Evolutionary conservation across 805 yeast species (phyloP).

Genomic region (Komagataella ulmi): DNA sequence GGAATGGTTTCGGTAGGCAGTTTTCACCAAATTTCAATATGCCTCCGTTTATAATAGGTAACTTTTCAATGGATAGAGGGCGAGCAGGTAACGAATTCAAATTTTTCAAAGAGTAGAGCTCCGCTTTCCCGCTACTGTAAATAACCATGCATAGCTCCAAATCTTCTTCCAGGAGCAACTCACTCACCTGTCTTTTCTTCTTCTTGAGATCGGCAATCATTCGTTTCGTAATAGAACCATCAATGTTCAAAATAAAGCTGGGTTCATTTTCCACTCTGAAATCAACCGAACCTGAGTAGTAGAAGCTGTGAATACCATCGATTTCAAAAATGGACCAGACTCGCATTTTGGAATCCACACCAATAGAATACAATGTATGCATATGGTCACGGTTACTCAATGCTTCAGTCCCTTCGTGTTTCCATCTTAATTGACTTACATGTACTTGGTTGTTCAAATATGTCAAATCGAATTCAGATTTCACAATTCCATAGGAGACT

Average conservation of each 20-base stretch:
- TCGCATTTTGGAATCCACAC: constrained; percentile 9
- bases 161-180: constrained; percentile 6
- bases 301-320: constrained; percentile 33
- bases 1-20: constrained; percentile 17
- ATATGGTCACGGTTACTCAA: neutral
- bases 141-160: constrained; percentile 28
- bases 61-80: constrained; percentile 20
- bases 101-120: constrained; percentile 34
- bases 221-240: neutral
- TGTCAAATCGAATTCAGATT: constrained; percentile 52
- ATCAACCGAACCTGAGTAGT: constrained; percentile 32
- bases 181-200: constrained; percentile 7
- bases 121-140: constrained; percentile 25
- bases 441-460: constrained; percentile 53
- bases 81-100: constrained; percentile 10
- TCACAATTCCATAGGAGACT: constrained; percentile 49
- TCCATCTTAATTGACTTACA: constrained; percentile 51
- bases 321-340: constrained; percentile 48
- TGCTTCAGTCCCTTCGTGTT: neutral
- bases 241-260: neutral
- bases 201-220: constrained; percentile 2
- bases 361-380: neutral
- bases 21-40: constrained; percentile 5
- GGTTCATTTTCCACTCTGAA: neutral
- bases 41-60: constrained; percentile 19